These are phyloP conservation scores for Penicillium simplicissimum DNA, from an alignment of 495 filamentous ascomycete species.

Conservation along the genomic window DNA sequence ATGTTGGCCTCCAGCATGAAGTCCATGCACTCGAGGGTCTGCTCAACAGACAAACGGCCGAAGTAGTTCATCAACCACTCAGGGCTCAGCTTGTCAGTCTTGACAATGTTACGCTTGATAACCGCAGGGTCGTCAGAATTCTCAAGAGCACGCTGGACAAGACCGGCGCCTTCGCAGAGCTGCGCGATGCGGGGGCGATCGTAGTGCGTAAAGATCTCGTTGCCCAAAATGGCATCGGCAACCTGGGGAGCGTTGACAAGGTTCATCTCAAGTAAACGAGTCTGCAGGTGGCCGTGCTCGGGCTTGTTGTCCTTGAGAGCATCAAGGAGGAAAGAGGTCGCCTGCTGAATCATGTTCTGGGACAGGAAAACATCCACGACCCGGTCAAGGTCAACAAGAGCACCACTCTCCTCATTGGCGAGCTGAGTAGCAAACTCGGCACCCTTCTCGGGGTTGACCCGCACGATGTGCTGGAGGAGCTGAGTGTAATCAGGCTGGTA, in stretches of 20 bases:
- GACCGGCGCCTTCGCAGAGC: conserved; percentile 87
- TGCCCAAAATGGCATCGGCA: conserved; percentile 93
- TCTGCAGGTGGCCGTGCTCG: conserved; percentile 91
- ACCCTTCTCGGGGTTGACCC: conserved; percentile 90
- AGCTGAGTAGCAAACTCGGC: conserved; percentile 89
- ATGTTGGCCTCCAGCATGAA: conserved; percentile 97
- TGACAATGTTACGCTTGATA: conserved; percentile 88
- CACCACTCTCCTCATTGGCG: conserved; percentile 80
- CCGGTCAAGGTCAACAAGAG: conserved; percentile 88
- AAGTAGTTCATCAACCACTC: conserved; percentile 94
- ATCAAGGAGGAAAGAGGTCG: conserved; percentile 94
- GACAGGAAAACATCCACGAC: conserved; percentile 97
- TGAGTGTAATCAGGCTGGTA: conserved; percentile 92
- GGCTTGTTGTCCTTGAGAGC: conserved; percentile 91
- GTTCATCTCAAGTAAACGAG: conserved; percentile 96
- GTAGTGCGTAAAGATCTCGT: conserved; percentile 96
- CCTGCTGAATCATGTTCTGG: conserved; percentile 96
- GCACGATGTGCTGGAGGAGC: conserved; percentile 88
- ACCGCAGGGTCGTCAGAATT: conserved; percentile 86
- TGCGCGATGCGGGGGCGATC: conserved; percentile 83
- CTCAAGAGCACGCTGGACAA: conserved; percentile 87
- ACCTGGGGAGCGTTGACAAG: conserved; percentile 94
- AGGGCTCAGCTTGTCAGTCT: conserved; percentile 75
- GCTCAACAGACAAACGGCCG: conserved; percentile 89
- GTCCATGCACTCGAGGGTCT: conserved; percentile 89